A percentile compares a stretch with the other conserved stretches of the same genome.
These are phyloP conservation scores for Cyclotella choctawhatcheeana DNA, from an alignment of 108 stramenopile species.

Conservation along the genomic window DNA sequence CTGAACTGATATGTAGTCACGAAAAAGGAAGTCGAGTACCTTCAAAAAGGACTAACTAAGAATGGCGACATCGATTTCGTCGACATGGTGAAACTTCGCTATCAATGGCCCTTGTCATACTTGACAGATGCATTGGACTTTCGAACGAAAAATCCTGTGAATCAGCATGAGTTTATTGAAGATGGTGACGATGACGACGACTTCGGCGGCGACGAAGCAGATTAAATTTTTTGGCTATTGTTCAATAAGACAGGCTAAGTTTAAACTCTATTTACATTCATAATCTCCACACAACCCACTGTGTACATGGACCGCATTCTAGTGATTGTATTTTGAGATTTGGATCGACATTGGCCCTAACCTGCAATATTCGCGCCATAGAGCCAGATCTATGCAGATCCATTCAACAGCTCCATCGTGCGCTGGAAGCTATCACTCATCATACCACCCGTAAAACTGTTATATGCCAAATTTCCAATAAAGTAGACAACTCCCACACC, in stretches of 20 bases:
- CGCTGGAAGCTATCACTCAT: constrained; percentile 37
- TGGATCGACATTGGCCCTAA: no score
- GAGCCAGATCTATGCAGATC: no score
- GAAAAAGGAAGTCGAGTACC: constrained; percentile 16
- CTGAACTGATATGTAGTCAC: no score
- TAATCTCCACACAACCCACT: no score
- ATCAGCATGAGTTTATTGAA: constrained; percentile 9
- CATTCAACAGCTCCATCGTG: constrained; percentile 46
- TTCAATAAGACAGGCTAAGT: no score
- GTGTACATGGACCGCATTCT: no score
- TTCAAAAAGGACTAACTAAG: constrained; percentile 14
- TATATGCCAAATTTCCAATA: constrained; percentile 44
- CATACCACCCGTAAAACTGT: constrained; percentile 35
- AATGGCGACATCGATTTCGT: constrained; percentile 22
- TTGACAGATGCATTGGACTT: constrained; percentile 18
- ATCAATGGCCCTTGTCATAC: constrained; percentile 8
- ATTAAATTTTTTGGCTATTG: not conserved
- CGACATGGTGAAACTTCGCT: constrained; percentile 18
- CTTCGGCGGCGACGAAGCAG: not conserved
- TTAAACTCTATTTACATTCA: no score
- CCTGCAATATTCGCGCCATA: no score
- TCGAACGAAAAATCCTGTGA: constrained; percentile 1
- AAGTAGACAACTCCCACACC: constrained; percentile 45
- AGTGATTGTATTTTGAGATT: no score
- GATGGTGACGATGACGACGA: constrained; percentile 8